phyloP scores from a whole-genome alignment of 225 moss, liverwort and hornwort genomes.

The Pseudoscleropodium purum region DNA sequence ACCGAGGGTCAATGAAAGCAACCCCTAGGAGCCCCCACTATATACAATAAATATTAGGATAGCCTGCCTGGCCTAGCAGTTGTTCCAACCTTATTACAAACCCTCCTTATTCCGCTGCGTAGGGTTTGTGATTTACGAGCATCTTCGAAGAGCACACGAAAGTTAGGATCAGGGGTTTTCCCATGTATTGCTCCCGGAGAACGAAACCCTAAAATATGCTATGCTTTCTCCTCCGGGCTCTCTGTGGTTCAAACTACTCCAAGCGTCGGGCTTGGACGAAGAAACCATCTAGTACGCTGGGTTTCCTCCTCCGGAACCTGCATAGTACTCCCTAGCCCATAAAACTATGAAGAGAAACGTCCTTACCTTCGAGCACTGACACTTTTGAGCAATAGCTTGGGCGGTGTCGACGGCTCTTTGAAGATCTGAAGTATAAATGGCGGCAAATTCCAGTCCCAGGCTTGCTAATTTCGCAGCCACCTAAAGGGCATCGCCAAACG shows the following conservation, averaged over 20 bases:
- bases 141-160: neutral
- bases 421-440: conserved; percentile 81
- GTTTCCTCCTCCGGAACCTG: neutral
- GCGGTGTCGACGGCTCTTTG: conserved; percentile 71
- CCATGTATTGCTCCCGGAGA: neutral
- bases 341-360: neutral
- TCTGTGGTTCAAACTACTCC: neutral
- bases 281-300: neutral
- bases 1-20: neutral
- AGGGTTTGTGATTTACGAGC: neutral
- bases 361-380: conserved; percentile 45
- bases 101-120: too few relatives aligned
- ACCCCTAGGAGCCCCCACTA: neutral
- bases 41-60: too few relatives aligned
- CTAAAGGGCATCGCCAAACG: conserved; percentile 15
- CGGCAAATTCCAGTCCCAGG: conserved; percentile 42
- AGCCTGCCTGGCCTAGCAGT: neutral
- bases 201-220: neutral
- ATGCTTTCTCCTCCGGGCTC: neutral
- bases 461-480: conserved; percentile 70
- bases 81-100: neutral
- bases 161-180: neutral
- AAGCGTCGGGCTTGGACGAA: neutral
- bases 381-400: conserved; percentile 48
- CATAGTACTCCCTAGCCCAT: neutral